A percentile compares a stretch with the other conserved stretches of the same genome.
Conservation (phyloP, 257 asterid genomes). For the Solanum chiquidenum region DNA sequence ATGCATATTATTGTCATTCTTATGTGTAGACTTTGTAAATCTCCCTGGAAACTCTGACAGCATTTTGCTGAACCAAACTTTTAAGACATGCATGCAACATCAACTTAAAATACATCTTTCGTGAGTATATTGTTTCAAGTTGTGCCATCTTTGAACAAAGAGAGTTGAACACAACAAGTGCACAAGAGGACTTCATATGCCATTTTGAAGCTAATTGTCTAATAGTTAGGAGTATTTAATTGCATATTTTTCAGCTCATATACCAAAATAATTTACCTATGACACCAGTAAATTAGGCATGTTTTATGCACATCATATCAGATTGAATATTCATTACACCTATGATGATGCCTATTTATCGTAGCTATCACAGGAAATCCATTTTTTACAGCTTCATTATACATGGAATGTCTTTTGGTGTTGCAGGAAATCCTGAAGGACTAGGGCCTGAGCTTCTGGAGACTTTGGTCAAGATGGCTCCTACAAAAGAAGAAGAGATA, state of each 20-base stretch:
- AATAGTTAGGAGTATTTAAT: not conserved
- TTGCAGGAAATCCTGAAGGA: slow-evolving; percentile 84
- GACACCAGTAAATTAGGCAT: not conserved
- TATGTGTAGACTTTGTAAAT: not conserved
- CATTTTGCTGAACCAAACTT: not conserved
- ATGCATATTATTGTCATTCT: not conserved
- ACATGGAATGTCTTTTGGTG: not conserved
- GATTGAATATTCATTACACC: not conserved
- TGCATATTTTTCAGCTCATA: not conserved
- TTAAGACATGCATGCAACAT: not conserved
- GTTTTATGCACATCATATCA: not conserved
- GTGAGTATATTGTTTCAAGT: not conserved
- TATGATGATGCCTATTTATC: not conserved
- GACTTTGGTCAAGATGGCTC: slow-evolving; percentile 96
- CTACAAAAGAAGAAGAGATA: slow-evolving; percentile 96
- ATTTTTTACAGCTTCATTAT: not conserved
- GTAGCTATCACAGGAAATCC: not conserved
- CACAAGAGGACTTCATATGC: not conserved
- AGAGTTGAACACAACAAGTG: not conserved
- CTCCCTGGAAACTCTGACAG: not conserved
- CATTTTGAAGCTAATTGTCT: not conserved
- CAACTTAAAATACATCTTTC: not conserved
- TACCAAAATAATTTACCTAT: not conserved
- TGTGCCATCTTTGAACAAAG: not conserved
- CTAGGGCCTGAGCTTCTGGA: slow-evolving; percentile 90